Percentiles rank a stretch among this genome's conserved stretches.
Conservation (phyloP, 257 asterid genomes). For the Penstemon barbatus region DNA sequence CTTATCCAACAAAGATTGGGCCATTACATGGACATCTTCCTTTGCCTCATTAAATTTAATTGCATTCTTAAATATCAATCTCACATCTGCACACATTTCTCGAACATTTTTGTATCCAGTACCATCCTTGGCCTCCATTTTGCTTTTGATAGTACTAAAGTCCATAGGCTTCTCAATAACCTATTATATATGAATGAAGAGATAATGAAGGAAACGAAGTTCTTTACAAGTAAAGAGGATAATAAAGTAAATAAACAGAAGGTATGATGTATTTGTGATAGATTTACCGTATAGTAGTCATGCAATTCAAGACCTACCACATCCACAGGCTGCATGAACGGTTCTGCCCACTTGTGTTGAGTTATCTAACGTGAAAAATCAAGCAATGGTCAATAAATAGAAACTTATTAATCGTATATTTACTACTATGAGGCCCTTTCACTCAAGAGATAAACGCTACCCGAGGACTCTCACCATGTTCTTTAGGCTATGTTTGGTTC, state of each 20-base stretch:
- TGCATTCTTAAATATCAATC: conserved; percentile 88
- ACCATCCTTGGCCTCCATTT: conserved; percentile 89
- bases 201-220: background rate
- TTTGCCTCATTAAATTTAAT: conserved; percentile 83
- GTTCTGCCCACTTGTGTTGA: conserved; percentile 86
- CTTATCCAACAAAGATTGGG: conserved; percentile 70
- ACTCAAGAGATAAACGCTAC: background rate
- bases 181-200: conserved; percentile 29
- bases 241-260: background rate
- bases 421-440: background rate
- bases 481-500: background rate
- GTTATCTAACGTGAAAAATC: conserved; percentile 53
- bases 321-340: conserved; percentile 93
- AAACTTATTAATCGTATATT: background rate
- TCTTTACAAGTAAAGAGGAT: background rate
- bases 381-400: background rate
- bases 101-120: conserved; percentile 80
- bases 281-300: conserved; percentile 73
- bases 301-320: conserved; percentile 84
- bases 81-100: conserved; percentile 81
- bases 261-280: background rate
- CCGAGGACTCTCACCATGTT: background rate
- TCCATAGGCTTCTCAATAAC: conserved; percentile 98
- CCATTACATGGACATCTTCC: conserved; percentile 88
- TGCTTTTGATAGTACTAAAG: conserved; percentile 75